Evolutionary conservation across 2,329 filamentous ascomycete species (phyloP), one percentile per base, ranked within the genome.

Genomic region (Xylariaceae sp.): DNA sequence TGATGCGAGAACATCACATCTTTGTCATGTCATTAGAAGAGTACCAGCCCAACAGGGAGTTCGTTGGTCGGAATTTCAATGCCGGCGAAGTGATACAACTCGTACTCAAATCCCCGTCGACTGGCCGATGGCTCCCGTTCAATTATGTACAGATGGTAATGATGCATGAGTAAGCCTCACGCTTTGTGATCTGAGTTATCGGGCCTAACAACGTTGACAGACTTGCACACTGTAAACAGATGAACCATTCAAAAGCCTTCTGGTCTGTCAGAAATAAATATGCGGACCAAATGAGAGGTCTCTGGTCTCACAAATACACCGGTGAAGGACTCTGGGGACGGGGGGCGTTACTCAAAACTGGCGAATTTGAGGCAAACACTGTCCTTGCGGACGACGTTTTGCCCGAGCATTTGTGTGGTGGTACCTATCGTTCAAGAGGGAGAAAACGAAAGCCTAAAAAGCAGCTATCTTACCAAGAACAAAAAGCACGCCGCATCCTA

Each of bases 131-230:
- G 91, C 76, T 96, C 18, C 88, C 89, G 0, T 92, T 94, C 67
- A 79, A 84, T 57, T 91, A 92, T 66, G 89, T 96, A 13, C 89
- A 94, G 72, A 93, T 94, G 89, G 90, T 95, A 61, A 95, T 96
- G 91, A 92, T 95, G 84, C 91, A 96, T 69, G 90, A 94, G 76
- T 76, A 60, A 37, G 72, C 67, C 30, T 27, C 23, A 15, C 26
- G 24, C 4, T 20, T 15, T 16, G 13, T 10, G 1, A 16, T 8
- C 7, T 2, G 21, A 21, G n/a, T 8, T 30, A 9, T 10, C 18
- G 1, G 11, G 50, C 26, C 33, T 57, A 24, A 53, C 27, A 36
- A 21, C 21, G 18, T 9, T n/a, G 21, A 45, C 24, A 79, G 78
- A 66, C 77, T 95, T 24, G 91, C 91, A 3, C 91, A 95, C 70